Base-by-base conservation (phyloP, 345 rosid species). In the Rubroshorea leprosula region DNA sequence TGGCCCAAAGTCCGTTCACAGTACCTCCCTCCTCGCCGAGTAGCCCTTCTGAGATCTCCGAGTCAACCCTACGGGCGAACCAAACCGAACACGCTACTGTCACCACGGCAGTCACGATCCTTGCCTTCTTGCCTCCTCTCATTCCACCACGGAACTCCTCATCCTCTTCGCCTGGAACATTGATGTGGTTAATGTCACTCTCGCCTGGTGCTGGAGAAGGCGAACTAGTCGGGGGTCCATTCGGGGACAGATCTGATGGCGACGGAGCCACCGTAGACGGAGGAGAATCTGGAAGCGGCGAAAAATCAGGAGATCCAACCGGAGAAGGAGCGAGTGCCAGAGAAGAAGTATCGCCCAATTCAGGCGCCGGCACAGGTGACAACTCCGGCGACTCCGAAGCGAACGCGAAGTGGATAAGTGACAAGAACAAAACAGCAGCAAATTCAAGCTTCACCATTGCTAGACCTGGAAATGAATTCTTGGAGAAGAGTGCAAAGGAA, bases 91-190 rank as follows among this genome's bases (percentile, higher is more conserved):
- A n/a, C n/a, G n/a, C n/a, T n/a, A n/a, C n/a, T n/a, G n/a, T n/a
- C n/a, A n/a, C 14, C 61, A 78, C 79, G 29, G 73, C 89, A 12
- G 80, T 19, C 45, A 62, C 85, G 35, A 81, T 76, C 35, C 92
- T 87, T 0, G 78, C 84, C 73, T 77, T 84, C 73, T 81, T 68
- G 23, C 89, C 87, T 5, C 79, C 74, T 64, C 72, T 67, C 61
- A 73, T 69, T 59, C 83, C 79, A 9, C 51, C 58, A 2, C 49
- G 63, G 2, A 73, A 46, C 0, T 29, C 26, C 29, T 39, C 62
- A n/a, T 23, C 61, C 2, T 23, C 59, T 1, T 68, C 68, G n/a
- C 68, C 70, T 20, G 64, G 70, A n/a, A n/a, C n/a, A n/a, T 66
- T 51, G 55, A 62, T 73, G 72, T 70, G 68, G 67, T 16, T 73